Percentiles rank a stretch among this genome's conserved stretches.
Evolutionary conservation across 2,329 filamentous ascomycete genomes (phyloP).

Genomic region (Colletotrichum sp.): DNA sequence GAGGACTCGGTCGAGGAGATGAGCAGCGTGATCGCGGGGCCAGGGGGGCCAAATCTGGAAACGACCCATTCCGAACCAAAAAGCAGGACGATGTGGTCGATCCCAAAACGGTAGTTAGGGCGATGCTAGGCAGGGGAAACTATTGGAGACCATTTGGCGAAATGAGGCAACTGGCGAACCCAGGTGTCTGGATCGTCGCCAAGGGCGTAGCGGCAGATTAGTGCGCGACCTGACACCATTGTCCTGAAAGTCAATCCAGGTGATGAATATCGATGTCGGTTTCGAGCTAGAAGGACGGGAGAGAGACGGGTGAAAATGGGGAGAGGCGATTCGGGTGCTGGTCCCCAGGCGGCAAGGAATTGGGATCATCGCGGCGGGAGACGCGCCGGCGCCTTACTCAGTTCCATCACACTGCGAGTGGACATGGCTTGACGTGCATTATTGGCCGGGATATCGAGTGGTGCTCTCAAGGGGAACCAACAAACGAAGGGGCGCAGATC

Average conservation of each 20-base stretch:
- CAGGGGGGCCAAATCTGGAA: slow-evolving; percentile 4
- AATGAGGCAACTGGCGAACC: slow-evolving; percentile 12
- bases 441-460: background rate
- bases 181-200: background rate
- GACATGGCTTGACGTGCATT: background rate
- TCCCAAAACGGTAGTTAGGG: slow-evolving; percentile 6
- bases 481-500: background rate
- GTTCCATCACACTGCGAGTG: background rate
- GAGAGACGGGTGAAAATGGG: background rate
- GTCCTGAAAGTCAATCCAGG: background rate
- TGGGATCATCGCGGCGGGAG: background rate
- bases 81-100: background rate
- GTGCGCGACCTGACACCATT: background rate
- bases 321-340: background rate
- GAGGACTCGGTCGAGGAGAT: background rate
- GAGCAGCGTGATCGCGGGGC: slow-evolving; percentile 4
- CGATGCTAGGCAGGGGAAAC: slow-evolving; percentile 13
- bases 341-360: background rate
- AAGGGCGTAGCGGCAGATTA: background rate
- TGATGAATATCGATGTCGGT: background rate
- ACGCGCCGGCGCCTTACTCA: background rate
- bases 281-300: background rate
- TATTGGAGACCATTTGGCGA: slow-evolving; percentile 18
- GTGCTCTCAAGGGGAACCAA: background rate
- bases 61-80: background rate